Evolutionary conservation across 768 basidiomycete genomes (phyloP).

Genomic region (Sutorius australiensis): DNA sequence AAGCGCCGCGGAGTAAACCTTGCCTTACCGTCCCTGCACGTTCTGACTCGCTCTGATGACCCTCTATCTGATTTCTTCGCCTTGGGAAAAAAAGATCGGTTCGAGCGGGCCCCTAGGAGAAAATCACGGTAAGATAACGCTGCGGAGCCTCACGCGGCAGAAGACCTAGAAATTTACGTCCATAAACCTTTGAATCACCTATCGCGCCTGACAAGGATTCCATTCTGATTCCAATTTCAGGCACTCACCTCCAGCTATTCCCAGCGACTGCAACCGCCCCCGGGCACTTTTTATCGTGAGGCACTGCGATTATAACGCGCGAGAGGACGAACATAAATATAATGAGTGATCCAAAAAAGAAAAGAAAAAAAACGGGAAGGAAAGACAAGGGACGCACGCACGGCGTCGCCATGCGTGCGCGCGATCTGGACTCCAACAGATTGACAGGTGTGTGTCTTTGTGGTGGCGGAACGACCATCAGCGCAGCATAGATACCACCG

Average conservation of each 20-base stretch:
- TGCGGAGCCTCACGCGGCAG: slow-evolving; percentile 16
- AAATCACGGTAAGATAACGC: slow-evolving; percentile 1
- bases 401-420: slow-evolving; percentile 3
- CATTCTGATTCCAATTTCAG: slow-evolving; percentile 5
- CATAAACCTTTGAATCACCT: background rate
- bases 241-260: slow-evolving; percentile 13
- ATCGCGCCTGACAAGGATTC: slow-evolving; percentile 13
- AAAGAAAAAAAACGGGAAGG: background rate
- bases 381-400: background rate
- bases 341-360: background rate
- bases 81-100: background rate
- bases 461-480: background rate
- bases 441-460: background rate
- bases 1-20: background rate
- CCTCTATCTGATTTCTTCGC: background rate
- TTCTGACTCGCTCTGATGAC: background rate
- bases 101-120: background rate
- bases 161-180: background rate
- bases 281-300: background rate
- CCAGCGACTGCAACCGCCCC: slow-evolving; percentile 9
- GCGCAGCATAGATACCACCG: background rate
- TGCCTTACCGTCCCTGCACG: background rate
- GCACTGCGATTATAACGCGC: background rate
- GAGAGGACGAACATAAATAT: slow-evolving; percentile 5
- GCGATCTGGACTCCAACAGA: background rate